Base-by-base conservation (phyloP, 305 asterid species). In the Fraxinus sp. region DNA sequence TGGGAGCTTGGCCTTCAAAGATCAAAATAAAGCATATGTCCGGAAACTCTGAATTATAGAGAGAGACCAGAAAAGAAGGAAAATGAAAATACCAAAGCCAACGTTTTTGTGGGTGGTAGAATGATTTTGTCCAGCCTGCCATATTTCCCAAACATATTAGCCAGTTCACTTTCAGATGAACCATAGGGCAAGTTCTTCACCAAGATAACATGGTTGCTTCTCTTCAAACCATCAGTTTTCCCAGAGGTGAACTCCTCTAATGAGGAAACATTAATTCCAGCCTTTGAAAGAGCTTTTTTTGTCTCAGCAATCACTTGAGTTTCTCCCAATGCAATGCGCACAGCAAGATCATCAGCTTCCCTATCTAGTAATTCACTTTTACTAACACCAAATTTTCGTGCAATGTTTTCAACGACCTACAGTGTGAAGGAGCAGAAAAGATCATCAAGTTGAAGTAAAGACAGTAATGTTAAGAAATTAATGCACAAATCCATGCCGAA, bases 271-370 rank as follows among this genome's bases (percentile, higher is more conserved):
- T 95, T 94, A 75, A 95, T 89, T 86, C 98, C 99, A 84, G 97
- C 92, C 78, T 84, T 90, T 77, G 93, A 88, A 75, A 94, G 96
- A 88, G 97, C 92, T 80, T 93, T 92, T 86, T 95, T 95, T 16
- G 99, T 95, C 89, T 93, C 98, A 10, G 91, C 94, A 87, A 95
- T 90, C 79, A 95, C 98, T 89, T 95, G 97, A 76, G 98, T 93
- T 89, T 95, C 99, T 76, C 98, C 99, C 89, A 93, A 81, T 66
- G 98, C 98, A 80, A 93, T 89, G 85, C 93, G 93, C 33, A 92
- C 97, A 49, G 98, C 97, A 85, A 92, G 91, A 84, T 92, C 98
- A 83, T 89, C 89, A 46, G 92, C 92, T 87, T 95, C 98, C 89
- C 88, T 91, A 86, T 93, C 97, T 37, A 95, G 90, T 36, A 95